Base-by-base conservation (phyloP, 352 stramenopile genomes). In the Phytopythium ostracodes region DNA sequence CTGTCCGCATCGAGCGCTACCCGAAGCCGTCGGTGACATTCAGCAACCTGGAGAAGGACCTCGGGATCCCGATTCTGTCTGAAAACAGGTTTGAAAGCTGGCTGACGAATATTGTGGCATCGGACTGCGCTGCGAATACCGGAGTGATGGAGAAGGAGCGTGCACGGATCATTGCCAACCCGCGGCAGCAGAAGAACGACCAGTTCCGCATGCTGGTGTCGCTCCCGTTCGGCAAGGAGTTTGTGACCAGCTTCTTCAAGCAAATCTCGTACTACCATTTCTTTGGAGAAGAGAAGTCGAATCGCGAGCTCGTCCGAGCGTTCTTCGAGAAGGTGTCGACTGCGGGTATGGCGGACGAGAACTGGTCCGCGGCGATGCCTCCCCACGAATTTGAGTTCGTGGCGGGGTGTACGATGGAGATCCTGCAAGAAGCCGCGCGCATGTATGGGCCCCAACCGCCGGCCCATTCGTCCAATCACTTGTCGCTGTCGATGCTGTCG, bases 321-420 rank as follows among this genome's bases (percentile, higher is more conserved):
- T 93, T 87, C 56, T 93, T 92, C 63, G 81, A 92, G 63, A 91
- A 92, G 54, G 76, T 91, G 22, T 87, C 81, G 57, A 92, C 82
- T 9, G 84, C 76, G 1, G 76, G 76, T 8, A 89, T 88, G 58
- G 75, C 72, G 0, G 78, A 89, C 36, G 80, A 91, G 55, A 72
- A 80, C 36, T 91, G 80, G 82, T 70, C 76, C 0, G 64, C 74
- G 20, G 70, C 77, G 31, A 51, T 91, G 44, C 53, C 66, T 0
- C 38, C 61, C 2, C 59, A 60, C 7, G 84, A 92, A 35, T 70
- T 80, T 14, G 63, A 79, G 9, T 77, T 78, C 59, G 79, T 91
- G 18, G 81, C 86, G 8, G 79, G 79, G 10, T 77, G 73, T 44
- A 80, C 77, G 17, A 79, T 92, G 59, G 82, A 92, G 53, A 77